A percentile compares a stretch with the other conserved stretches of the same genome.
Evolutionary conservation across 1,139 yeast species (phyloP).

Genomic region (Diutina catenulata): DNA sequence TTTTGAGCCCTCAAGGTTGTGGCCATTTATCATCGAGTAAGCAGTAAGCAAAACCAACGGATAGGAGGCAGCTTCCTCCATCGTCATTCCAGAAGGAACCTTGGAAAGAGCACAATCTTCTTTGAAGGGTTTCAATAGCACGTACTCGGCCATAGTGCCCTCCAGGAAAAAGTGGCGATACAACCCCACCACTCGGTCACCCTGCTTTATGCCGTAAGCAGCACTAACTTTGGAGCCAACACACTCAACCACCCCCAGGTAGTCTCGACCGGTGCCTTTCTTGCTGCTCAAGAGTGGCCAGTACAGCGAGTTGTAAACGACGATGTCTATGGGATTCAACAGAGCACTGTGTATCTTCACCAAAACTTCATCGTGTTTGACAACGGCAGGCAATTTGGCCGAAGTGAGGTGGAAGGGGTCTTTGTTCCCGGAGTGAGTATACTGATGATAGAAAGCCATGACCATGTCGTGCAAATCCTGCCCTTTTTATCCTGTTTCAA

Average conservation of each 20-base stretch:
- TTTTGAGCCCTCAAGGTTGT: conserved; percentile 14
- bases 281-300: conserved; percentile 12
- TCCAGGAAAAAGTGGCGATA: conserved; percentile 26
- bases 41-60: conserved; percentile 52
- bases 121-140: conserved; percentile 27
- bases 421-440: not conserved
- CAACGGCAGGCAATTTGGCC: not conserved
- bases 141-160: conserved; percentile 38
- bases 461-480: too few species aligned
- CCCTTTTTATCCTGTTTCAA: too few species aligned
- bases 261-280: conserved; percentile 61
- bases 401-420: not conserved
- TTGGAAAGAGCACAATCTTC: conserved; percentile 8
- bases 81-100: conserved; percentile 36
- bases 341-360: conserved; percentile 49
- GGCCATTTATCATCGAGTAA: conserved; percentile 22
- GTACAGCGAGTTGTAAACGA: conserved; percentile 23
- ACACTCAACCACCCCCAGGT: conserved; percentile 48
- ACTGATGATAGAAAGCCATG: not conserved
- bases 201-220: conserved; percentile 28
- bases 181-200: conserved; percentile 58
- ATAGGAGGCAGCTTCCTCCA: conserved; percentile 48
- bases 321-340: conserved; percentile 57
- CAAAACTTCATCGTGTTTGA: conserved; percentile 26
- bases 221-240: conserved; percentile 36